These are phyloP conservation scores for Isoetes taiwanensis DNA, from an alignment of 75 land plant species.

Conservation along the genomic window DNA sequence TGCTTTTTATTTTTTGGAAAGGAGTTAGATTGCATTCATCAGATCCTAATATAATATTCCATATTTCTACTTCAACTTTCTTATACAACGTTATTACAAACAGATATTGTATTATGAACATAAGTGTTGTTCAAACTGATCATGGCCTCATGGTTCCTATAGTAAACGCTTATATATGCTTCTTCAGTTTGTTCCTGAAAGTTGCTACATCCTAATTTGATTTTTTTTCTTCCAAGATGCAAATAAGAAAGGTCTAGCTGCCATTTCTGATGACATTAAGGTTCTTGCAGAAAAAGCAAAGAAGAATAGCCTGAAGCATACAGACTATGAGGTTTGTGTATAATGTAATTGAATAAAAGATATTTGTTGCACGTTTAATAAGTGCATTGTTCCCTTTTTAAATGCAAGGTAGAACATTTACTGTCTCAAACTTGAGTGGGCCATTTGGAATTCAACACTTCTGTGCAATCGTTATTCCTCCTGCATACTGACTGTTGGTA, in stretches of 20 bases:
- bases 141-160: conserved; percentile 93
- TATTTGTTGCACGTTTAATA: too few relatives aligned
- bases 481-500: conserved; percentile 94
- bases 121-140: conserved; percentile 95
- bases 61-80: too few relatives aligned
- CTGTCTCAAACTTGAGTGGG: conserved; percentile 92
- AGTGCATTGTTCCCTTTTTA: not conserved
- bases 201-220: too few relatives aligned
- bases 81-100: not conserved
- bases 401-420: conserved; percentile 93
- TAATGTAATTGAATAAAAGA: not conserved
- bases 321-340: conserved; percentile 89
- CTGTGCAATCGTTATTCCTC: conserved; percentile 97
- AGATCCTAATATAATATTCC: too few relatives aligned
- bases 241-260: conserved; percentile 84
- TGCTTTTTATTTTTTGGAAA: too few relatives aligned
- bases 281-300: conserved; percentile 82
- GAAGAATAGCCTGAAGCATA: conserved; percentile 73
- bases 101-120: conserved; percentile 84
- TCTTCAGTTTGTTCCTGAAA: too few relatives aligned
- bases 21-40: too few relatives aligned
- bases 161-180: too few relatives aligned
- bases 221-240: conserved; percentile 74
- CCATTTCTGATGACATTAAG: conserved; percentile 77
- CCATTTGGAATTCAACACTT: conserved; percentile 98